A percentile compares a stretch with the other conserved stretches of the same genome.
Evolutionary conservation across 306 rosid genomes (phyloP).

Genomic region (Astragalus glycyphyllos): DNA sequence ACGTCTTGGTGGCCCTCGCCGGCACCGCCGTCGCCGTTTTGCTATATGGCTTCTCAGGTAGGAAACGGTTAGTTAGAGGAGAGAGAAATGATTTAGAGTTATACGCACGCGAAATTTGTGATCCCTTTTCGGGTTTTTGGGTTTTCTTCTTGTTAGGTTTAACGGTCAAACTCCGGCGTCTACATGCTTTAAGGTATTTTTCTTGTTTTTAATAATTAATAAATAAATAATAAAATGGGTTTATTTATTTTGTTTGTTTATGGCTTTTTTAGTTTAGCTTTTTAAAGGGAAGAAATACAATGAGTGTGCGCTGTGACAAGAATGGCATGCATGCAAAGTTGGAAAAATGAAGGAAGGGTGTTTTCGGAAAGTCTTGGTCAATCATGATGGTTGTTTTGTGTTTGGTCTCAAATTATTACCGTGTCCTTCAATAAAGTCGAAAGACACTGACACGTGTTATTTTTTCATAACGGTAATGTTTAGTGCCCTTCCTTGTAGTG

Average conservation of each 20-base stretch:
- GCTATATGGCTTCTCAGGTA: slow-evolving; percentile 43
- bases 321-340: slow-evolving; percentile 45
- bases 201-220: not conserved
- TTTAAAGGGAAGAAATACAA: slow-evolving; percentile 29
- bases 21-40: slow-evolving; percentile 53
- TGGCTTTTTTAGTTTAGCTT: slow-evolving; percentile 31
- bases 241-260: not conserved
- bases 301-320: slow-evolving; percentile 46
- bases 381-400: slow-evolving; percentile 7
- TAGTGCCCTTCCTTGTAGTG: no score
- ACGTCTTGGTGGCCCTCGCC: slow-evolving; percentile 51
- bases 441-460: not conserved
- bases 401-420: not conserved
- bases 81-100: slow-evolving; percentile 25
- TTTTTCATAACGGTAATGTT: not conserved
- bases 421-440: not conserved
- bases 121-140: slow-evolving; percentile 23
- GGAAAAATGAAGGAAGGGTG: slow-evolving; percentile 36
- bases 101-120: slow-evolving; percentile 36
- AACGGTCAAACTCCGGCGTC: slow-evolving; percentile 67
- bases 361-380: slow-evolving; percentile 32
- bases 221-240: no score
- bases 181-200: slow-evolving; percentile 38
- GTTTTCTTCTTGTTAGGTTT: slow-evolving; percentile 39
- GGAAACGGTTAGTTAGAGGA: slow-evolving; percentile 45